Base-by-base conservation (phyloP, 176 grass and related monocot species). In the Sorghum bicolor region DNA sequence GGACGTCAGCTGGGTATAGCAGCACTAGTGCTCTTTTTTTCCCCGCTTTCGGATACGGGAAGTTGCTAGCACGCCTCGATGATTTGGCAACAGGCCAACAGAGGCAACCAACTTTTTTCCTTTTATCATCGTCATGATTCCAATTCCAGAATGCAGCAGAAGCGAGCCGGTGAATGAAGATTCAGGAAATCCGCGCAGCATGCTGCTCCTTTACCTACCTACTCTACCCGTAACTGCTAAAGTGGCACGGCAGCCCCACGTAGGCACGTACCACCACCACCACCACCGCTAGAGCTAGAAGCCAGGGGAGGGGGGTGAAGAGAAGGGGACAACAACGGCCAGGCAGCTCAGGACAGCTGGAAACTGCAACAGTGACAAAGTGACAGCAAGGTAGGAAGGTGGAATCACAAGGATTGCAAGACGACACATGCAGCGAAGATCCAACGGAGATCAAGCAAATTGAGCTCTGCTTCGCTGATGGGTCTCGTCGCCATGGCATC, bases 81-180 rank as follows among this genome's bases (percentile, higher is more conserved):
- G 67, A 70, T 70, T 70, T 25, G 10, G 67, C 67, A 41, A 70
- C 67, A 70, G 65, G n/a, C n/a, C n/a, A n/a, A n/a, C n/a, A n/a
- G 66, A 9, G 37, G 33, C 34, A 69, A 38, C 9, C 64, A 41
- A 39, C 38, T 25, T 15, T 70, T 20, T 16, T 5, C 1, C 1
- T 52, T 0, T 10, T 53, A 22, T 53, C 45, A 41, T 1, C 37
- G 12, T 1, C 37, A 13, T 40, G 67, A 70, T 70, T 11, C 67
- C 67, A 4, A 20, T 16, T 20, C 17, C 4, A 45, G 47, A n/a
- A n/a, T n/a, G 44, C 15, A 50, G 47, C 15, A 19, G 16, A 50
- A 19, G 47, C 16, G 16, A 50, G 16, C 47, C 48, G 48, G 17
- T 52, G 48, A 32, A 32, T 32, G 32, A 43, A 43, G 41, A 43